Percentiles rank a stretch among this genome's conserved stretches.
Evolutionary conservation across 2,329 filamentous ascomycete genomes (phyloP).

Genomic region (Beauveria asiatica): DNA sequence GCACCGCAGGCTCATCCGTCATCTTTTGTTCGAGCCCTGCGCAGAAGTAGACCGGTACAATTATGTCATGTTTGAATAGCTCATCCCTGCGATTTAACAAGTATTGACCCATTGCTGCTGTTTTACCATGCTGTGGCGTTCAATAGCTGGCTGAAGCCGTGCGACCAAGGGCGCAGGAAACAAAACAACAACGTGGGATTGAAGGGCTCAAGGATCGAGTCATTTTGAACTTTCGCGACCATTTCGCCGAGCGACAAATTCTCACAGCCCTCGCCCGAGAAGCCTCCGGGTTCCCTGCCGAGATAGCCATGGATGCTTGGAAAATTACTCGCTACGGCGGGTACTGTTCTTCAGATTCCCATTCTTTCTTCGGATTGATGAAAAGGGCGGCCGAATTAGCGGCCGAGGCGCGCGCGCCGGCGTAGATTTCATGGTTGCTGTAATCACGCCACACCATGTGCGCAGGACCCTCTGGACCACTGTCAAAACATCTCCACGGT

Average conservation of each 20-base stretch:
- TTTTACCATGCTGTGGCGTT: constrained; percentile 1
- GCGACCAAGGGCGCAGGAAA: not conserved
- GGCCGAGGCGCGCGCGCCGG: not conserved
- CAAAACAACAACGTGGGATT: not conserved
- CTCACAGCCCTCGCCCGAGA: not conserved
- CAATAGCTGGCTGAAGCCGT: not conserved
- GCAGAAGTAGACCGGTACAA: not conserved
- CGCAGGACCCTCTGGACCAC: not conserved
- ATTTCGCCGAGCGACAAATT: not conserved
- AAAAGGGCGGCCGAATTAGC: not conserved
- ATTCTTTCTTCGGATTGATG: not conserved
- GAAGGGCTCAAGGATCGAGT: not conserved
- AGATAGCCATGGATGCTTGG: not conserved
- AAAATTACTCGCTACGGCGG: not conserved
- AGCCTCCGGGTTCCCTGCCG: not conserved
- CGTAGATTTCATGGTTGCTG: not conserved
- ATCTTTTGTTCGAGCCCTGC: not conserved
- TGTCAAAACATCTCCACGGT: not conserved
- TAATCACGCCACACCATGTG: not conserved
- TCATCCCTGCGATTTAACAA: not conserved
- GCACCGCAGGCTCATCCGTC: not conserved
- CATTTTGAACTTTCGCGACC: not conserved
- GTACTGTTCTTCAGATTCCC: not conserved
- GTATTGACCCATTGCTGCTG: not conserved
- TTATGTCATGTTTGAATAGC: not conserved